Conservation (phyloP, 2,329 filamentous ascomycete species). For the Stylonectria norvegica region DNA sequence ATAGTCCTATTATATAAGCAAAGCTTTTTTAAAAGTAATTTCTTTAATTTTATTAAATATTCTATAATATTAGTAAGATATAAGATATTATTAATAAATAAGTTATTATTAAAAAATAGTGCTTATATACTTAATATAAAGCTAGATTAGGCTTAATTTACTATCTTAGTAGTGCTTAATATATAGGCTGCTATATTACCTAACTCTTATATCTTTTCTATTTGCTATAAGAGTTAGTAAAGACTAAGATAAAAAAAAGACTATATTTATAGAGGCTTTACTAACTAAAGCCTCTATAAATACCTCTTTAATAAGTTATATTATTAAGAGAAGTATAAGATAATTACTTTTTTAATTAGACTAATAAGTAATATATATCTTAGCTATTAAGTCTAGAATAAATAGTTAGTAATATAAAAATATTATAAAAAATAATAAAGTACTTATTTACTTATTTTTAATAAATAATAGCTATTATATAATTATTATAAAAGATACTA, state of each 20-base stretch:
- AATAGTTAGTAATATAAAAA: not conserved
- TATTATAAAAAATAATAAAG: constrained; percentile 3
- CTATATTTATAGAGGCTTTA: not conserved
- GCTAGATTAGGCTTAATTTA: constrained; percentile 4
- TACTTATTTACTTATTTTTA: constrained; percentile 1
- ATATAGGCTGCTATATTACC: too few species aligned
- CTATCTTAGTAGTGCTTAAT: constrained; percentile 1
- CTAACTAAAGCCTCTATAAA: not conserved
- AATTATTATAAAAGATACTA: not conserved
- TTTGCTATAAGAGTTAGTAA: constrained; percentile 2
- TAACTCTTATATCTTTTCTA: not conserved
- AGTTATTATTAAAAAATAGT: not conserved
- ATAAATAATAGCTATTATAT: not conserved
- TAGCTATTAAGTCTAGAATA: not conserved
- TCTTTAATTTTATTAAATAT: too few species aligned
- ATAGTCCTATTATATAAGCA: not conserved
- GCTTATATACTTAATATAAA: not conserved
- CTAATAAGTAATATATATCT: constrained; percentile 6
- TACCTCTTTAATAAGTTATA: constrained; percentile 1
- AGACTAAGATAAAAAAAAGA: constrained; percentile 1
- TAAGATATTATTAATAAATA: too few species aligned
- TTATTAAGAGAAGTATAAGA: constrained; percentile 2
- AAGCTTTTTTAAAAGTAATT: too few species aligned
- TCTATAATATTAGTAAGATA: too few species aligned
- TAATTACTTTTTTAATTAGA: constrained; percentile 1